Conservation (phyloP, 2,329 filamentous ascomycete genomes). For the Byssochlamys sp. region DNA sequence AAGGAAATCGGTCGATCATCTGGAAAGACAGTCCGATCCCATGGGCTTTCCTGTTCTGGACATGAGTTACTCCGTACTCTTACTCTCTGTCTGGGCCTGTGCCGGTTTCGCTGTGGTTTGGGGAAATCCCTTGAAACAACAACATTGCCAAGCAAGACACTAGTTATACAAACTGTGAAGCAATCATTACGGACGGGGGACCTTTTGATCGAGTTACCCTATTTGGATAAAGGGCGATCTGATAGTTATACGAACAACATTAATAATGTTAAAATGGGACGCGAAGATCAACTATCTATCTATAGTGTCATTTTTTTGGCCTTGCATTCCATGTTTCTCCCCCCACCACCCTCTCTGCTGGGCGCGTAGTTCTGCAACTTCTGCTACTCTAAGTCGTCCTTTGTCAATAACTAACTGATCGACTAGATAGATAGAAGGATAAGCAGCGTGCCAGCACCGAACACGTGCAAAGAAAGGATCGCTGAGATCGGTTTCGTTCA, state of each 20-base stretch:
- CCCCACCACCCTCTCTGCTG: too few relatives aligned
- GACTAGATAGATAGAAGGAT: too few relatives aligned
- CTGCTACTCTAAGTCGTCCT: neutral
- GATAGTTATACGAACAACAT: neutral
- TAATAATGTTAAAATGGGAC: neutral
- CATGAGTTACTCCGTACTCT: too few relatives aligned
- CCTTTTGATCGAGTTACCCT: neutral
- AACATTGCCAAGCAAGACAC: neutral
- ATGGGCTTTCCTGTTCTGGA: neutral
- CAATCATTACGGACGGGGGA: too few relatives aligned
- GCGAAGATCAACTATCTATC: too few relatives aligned
- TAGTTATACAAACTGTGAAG: neutral
- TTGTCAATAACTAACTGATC: too few relatives aligned
- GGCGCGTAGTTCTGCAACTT: too few relatives aligned
- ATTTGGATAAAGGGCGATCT: neutral
- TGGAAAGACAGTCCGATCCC: neutral
- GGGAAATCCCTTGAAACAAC: neutral
- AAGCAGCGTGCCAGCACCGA: neutral
- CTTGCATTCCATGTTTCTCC: neutral
- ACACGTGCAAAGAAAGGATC: neutral
- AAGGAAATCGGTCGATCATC: neutral
- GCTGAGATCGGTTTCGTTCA: neutral
- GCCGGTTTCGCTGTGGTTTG: neutral
- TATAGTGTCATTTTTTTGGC: too few relatives aligned
- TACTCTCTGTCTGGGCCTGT: too few relatives aligned